These are phyloP conservation scores for Fragilaria crotonensis DNA, from an alignment of 108 stramenopile genomes.

Conservation along the genomic window DNA sequence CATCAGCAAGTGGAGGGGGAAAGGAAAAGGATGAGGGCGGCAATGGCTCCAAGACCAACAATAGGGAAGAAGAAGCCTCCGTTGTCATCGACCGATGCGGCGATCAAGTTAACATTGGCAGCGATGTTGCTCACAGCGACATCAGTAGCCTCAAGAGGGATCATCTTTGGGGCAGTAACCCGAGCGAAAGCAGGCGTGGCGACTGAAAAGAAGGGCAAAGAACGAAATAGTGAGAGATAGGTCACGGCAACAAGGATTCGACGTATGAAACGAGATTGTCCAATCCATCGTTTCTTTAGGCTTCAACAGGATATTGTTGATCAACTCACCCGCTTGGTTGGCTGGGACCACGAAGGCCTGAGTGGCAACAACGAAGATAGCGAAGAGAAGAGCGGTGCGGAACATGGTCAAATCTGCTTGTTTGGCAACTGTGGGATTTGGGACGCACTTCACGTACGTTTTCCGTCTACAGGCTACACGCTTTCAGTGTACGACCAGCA, in stretches of 20 bases:
- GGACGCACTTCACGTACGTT: too few relatives aligned
- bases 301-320: not conserved
- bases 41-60: constrained; percentile 60
- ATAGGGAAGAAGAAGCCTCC: constrained; percentile 81
- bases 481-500: too few relatives aligned
- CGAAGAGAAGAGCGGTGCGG: constrained; percentile 60
- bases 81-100: constrained; percentile 54
- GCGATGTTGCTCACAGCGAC: constrained; percentile 42
- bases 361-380: constrained; percentile 68
- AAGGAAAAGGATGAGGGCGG: constrained; percentile 76
- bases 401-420: constrained; percentile 18
- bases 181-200: constrained; percentile 35
- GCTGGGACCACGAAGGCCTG: constrained; percentile 78
- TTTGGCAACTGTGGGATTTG: too few relatives aligned
- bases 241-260: not conserved
- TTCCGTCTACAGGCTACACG: too few relatives aligned
- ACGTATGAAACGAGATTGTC: not conserved
- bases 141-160: constrained; percentile 53
- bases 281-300: not conserved
- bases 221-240: constrained; percentile 2
- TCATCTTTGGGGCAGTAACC: constrained; percentile 51
- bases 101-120: constrained; percentile 59
- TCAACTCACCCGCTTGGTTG: constrained; percentile 37
- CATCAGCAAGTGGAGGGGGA: constrained; percentile 74
- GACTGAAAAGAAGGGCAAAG: constrained; percentile 1